These are phyloP conservation scores for Gaeumannomyces sp. DNA, from an alignment of 2,329 filamentous ascomycete species.

Conservation along the genomic window DNA sequence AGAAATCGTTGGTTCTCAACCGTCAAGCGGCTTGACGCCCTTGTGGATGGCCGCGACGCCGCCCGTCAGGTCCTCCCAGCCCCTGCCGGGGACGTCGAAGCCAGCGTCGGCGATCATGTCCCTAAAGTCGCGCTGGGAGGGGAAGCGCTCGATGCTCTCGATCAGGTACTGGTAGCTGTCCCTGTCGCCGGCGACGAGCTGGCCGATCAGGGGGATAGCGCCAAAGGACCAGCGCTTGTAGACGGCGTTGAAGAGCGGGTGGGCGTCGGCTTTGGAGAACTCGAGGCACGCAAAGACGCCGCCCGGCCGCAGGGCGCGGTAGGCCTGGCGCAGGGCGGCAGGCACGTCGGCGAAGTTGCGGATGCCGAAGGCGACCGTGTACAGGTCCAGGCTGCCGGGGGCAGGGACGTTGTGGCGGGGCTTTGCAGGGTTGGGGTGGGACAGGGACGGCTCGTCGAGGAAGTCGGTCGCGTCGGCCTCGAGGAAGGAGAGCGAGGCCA, in stretches of 20 bases:
- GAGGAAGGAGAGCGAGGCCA: constrained; percentile 63
- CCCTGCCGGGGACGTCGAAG: constrained; percentile 74
- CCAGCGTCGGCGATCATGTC: constrained; percentile 79
- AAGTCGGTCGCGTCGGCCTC: constrained; percentile 86
- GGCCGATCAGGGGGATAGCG: constrained; percentile 90
- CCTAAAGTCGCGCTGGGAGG: constrained; percentile 76
- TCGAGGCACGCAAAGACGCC: constrained; percentile 96
- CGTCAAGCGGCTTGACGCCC: constrained; percentile 70
- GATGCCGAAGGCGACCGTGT: constrained; percentile 97
- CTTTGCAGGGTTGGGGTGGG: constrained; percentile 50
- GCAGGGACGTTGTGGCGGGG: constrained; percentile 4
- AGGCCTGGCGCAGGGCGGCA: constrained; percentile 73
- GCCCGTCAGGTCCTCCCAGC: constrained; percentile 85
- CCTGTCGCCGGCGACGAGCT: constrained; percentile 86
- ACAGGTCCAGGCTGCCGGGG: constrained; percentile 71
- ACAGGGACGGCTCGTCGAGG: constrained; percentile 20
- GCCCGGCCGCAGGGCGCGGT: constrained; percentile 84
- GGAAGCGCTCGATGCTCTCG: constrained; percentile 94
- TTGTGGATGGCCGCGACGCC: constrained; percentile 96
- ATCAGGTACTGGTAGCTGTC: constrained; percentile 98
- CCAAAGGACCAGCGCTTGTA: constrained; percentile 97
- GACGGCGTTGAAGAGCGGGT: constrained; percentile 69
- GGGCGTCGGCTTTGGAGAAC: constrained; percentile 77
- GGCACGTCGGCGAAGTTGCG: constrained; percentile 94
- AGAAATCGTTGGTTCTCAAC: background rate